Conservation (phyloP, 768 basidiomycete species). For the Phylloporus sp. region DNA sequence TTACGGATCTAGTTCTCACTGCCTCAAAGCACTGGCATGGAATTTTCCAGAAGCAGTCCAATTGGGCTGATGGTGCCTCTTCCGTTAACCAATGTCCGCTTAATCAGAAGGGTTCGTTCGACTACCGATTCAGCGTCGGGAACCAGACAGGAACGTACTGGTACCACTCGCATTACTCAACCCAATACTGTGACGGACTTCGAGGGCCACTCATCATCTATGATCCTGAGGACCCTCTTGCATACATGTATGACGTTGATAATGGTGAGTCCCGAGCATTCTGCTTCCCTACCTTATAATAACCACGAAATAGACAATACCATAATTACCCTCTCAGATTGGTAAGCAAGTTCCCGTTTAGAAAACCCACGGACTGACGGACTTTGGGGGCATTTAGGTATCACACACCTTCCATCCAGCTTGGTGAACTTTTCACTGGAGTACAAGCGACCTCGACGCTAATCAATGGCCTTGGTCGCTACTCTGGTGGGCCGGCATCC, state of each 20-base stretch:
- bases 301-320: slow-evolving; percentile 29
- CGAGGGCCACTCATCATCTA: slow-evolving; percentile 37
- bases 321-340: slow-evolving; percentile 44
- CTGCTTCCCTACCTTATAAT: not conserved
- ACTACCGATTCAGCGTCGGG: slow-evolving; percentile 31
- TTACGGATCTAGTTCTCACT: slow-evolving; percentile 19
- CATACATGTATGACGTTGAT: slow-evolving; percentile 39
- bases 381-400: slow-evolving; percentile 31
- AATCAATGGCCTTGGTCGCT: slow-evolving; percentile 49
- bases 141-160: slow-evolving; percentile 41
- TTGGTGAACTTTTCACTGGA: slow-evolving; percentile 7
- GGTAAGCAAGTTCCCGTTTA: slow-evolving; percentile 19
- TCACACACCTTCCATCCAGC: slow-evolving; percentile 25
- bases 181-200: slow-evolving; percentile 36
- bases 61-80: slow-evolving; percentile 27
- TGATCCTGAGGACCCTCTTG: slow-evolving; percentile 38
- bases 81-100: slow-evolving; percentile 42
- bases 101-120: slow-evolving; percentile 30
- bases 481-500: slow-evolving; percentile 34
- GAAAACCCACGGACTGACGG: slow-evolving; percentile 5
- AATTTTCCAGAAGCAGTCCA: slow-evolving; percentile 21
- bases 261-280: slow-evolving; percentile 29
- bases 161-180: slow-evolving; percentile 37
- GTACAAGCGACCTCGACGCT: slow-evolving; percentile 37
- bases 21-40: slow-evolving; percentile 24